Conservation (phyloP, 73 alveolate genomes). For the Symbiodinium pilosum region DNA sequence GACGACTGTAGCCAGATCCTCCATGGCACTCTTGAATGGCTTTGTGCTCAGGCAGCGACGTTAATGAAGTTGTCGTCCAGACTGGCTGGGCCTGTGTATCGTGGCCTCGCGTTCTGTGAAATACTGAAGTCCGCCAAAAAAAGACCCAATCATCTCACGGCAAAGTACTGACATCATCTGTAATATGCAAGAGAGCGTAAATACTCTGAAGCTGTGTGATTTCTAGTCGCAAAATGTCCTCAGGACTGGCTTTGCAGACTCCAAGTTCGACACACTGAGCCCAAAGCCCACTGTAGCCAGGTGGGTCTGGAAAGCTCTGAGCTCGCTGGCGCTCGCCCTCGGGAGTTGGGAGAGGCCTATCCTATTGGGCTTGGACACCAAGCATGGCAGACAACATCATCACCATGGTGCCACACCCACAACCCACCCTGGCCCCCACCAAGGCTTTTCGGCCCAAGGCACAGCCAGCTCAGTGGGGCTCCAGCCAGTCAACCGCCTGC, state of each 20-base stretch:
- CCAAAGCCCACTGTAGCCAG: conserved; percentile 68
- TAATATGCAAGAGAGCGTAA: background rate
- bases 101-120: conserved; percentile 24
- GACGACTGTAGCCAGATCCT: background rate
- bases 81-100: conserved; percentile 69
- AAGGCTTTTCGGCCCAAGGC: background rate
- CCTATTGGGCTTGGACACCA: too few species aligned
- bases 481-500: conserved; percentile 87
- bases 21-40: background rate
- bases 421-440: too few species aligned
- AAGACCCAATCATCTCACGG: background rate
- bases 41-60: background rate
- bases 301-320: conserved; percentile 53
- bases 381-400: too few species aligned
- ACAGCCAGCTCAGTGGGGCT: conserved; percentile 40
- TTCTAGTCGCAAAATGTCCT: background rate
- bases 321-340: conserved; percentile 91
- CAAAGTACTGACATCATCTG: background rate
- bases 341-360: too few species aligned
- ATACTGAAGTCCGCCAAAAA: background rate
- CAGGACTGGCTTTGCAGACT: background rate
- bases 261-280: background rate
- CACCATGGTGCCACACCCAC: too few species aligned
- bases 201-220: background rate
- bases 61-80: conserved; percentile 51